These are phyloP conservation scores for Penicillium cataractarum DNA, from an alignment of 495 filamentous ascomycete genomes.

Conservation along the genomic window DNA sequence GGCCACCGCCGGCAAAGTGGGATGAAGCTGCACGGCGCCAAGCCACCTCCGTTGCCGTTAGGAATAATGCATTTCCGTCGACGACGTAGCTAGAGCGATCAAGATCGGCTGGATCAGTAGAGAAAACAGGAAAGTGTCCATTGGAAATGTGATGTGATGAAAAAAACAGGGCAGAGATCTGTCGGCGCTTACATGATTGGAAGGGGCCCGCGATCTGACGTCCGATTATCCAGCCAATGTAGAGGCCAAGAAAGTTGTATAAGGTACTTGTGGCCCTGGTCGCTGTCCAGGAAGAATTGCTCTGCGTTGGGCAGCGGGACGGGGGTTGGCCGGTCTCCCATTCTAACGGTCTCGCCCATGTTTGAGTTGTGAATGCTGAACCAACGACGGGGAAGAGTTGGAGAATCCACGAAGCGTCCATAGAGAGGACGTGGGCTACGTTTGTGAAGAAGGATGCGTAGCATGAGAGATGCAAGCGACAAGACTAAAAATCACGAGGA, in stretches of 20 bases:
- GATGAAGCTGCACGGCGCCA: slow-evolving; percentile 28
- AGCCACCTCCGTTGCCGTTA: slow-evolving; percentile 32
- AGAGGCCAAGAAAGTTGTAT: slow-evolving; percentile 36
- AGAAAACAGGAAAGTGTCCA: not conserved
- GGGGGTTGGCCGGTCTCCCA: slow-evolving; percentile 11
- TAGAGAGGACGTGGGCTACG: not conserved
- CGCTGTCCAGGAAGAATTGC: slow-evolving; percentile 29
- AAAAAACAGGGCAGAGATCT: not conserved
- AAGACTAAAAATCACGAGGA: not conserved
- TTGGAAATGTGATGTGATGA: not conserved
- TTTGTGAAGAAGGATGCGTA: not conserved
- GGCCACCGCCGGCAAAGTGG: slow-evolving; percentile 22
- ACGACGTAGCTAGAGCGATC: slow-evolving; percentile 27
- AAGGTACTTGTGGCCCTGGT: slow-evolving; percentile 23
- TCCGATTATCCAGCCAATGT: slow-evolving; percentile 17
- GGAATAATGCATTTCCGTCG: slow-evolving; percentile 33
- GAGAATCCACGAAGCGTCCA: not conserved
- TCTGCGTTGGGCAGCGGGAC: slow-evolving; percentile 31
- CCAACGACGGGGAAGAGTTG: not conserved
- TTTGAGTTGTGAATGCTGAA: not conserved
- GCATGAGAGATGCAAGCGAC: not conserved
- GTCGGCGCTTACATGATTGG: slow-evolving; percentile 28
- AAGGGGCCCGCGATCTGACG: slow-evolving; percentile 11
- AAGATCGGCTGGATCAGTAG: not conserved
- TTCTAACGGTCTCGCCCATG: slow-evolving; percentile 4